A percentile compares a stretch with the other conserved stretches of the same genome.
These are phyloP conservation scores for Penicillium taxi DNA, from an alignment of 495 filamentous ascomycete genomes.

Conservation along the genomic window DNA sequence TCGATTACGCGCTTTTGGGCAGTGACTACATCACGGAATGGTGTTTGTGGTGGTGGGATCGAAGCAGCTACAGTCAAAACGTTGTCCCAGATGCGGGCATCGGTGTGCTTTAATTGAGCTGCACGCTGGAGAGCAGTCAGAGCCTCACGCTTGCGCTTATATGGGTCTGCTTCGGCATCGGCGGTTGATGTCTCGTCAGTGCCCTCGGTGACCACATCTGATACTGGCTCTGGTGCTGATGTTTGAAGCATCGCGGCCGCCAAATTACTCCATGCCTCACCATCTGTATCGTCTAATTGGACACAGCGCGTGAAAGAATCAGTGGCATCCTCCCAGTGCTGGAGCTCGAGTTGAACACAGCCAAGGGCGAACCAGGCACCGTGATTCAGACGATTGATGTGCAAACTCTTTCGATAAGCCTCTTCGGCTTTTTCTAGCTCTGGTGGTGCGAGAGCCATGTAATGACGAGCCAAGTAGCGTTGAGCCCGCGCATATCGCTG, in stretches of 20 bases:
- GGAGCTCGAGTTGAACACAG: slow-evolving; percentile 72
- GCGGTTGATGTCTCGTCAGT: slow-evolving; percentile 12
- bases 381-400: slow-evolving; percentile 71
- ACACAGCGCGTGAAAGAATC: slow-evolving; percentile 77
- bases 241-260: slow-evolving; percentile 66
- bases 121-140: slow-evolving; percentile 79
- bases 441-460: slow-evolving; percentile 49
- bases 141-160: slow-evolving; percentile 61
- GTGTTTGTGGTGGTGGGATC: slow-evolving; percentile 59
- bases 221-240: slow-evolving; percentile 28
- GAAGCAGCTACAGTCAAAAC: slow-evolving; percentile 77
- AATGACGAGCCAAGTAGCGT: slow-evolving; percentile 72
- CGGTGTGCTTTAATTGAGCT: slow-evolving; percentile 67
- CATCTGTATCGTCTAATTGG: slow-evolving; percentile 76
- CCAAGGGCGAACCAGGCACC: slow-evolving; percentile 84
- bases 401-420: slow-evolving; percentile 68
- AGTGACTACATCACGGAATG: slow-evolving; percentile 63
- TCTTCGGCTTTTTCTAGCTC: slow-evolving; percentile 62
- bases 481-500: slow-evolving; percentile 79
- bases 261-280: slow-evolving; percentile 90
- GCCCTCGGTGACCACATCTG: slow-evolving; percentile 26
- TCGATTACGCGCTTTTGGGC: slow-evolving; percentile 67
- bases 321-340: slow-evolving; percentile 70
- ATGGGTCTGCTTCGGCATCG: slow-evolving; percentile 37
- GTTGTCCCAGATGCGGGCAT: slow-evolving; percentile 93